These are phyloP conservation scores for Elasticomyces elasticus DNA, from an alignment of 495 filamentous ascomycete genomes.

Conservation along the genomic window DNA sequence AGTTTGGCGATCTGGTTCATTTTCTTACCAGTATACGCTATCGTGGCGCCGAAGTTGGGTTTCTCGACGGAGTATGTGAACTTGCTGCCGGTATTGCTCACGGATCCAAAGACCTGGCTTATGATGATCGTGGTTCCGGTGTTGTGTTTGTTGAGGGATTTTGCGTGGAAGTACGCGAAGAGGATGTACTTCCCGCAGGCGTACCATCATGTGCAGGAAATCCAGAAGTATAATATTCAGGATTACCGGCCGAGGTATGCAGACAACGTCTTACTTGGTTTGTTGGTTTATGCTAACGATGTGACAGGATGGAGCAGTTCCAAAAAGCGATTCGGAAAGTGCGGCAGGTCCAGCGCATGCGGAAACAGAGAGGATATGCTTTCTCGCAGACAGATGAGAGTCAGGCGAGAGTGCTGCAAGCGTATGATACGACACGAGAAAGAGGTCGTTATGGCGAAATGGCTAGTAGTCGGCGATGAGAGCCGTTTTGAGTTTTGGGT, in stretches of 20 bases:
- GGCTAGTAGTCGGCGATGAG: conserved; percentile 46
- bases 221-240: conserved; percentile 99
- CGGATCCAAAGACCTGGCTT: conserved; percentile 78
- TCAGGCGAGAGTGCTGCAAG: conserved; percentile 84
- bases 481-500: too few species aligned
- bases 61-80: conserved; percentile 81
- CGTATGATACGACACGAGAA: conserved; percentile 90
- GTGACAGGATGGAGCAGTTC: conserved; percentile 90
- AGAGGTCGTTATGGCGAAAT: conserved; percentile 94
- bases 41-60: conserved; percentile 71
- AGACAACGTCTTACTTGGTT: not conserved
- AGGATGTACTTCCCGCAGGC: conserved; percentile 92
- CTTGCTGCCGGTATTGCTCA: conserved; percentile 68
- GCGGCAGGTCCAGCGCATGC: conserved; percentile 96
- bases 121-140: conserved; percentile 70
- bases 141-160: conserved; percentile 80
- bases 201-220: conserved; percentile 98
- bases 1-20: conserved; percentile 84
- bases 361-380: conserved; percentile 95
- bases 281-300: conserved; percentile 7
- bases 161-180: conserved; percentile 71
- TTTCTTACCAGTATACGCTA: conserved; percentile 85
- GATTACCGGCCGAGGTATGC: conserved; percentile 83
- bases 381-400: conserved; percentile 97
- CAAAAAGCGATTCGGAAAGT: conserved; percentile 99